Evolutionary conservation across 805 yeast genomes (phyloP).

Genomic region (Lipomyces spencermartinsiae): DNA sequence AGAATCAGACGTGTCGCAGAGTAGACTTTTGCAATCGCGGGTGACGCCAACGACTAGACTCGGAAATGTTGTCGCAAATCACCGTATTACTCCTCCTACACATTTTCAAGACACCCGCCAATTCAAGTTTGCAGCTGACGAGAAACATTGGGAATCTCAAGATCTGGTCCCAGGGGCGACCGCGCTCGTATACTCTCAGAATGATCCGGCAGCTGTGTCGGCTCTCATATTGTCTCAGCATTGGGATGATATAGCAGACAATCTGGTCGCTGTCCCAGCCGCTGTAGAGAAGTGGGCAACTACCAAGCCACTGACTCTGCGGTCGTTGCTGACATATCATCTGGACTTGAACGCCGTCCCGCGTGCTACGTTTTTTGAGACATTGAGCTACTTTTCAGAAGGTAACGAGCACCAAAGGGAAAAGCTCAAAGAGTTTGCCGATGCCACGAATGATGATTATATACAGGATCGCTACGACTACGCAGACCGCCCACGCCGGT

Average conservation of each 20-base stretch:
- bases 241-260: conserved; percentile 77
- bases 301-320: conserved; percentile 70
- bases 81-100: conserved; percentile 66
- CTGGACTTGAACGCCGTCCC: conserved; percentile 85
- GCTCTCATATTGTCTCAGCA: conserved; percentile 69
- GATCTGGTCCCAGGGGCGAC: conserved; percentile 77
- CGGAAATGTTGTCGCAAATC: conserved; percentile 60
- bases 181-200: conserved; percentile 74
- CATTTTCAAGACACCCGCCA: conserved; percentile 93
- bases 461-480: conserved; percentile 86
- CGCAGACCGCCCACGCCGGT: conserved; percentile 91
- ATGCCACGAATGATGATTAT: conserved; percentile 59
- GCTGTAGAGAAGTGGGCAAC: conserved; percentile 51
- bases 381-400: conserved; percentile 74
- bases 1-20: neutral
- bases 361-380: conserved; percentile 76
- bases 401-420: conserved; percentile 73
- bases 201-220: conserved; percentile 68
- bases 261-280: conserved; percentile 50
- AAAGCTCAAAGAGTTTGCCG: conserved; percentile 75
- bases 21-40: conserved; percentile 4
- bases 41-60: conserved; percentile 27
- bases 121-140: conserved; percentile 51
- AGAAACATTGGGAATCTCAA: neutral
- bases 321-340: conserved; percentile 77